These are phyloP conservation scores for Pythium aristosporum DNA, from an alignment of 352 stramenopile genomes.

Conservation along the genomic window DNA sequence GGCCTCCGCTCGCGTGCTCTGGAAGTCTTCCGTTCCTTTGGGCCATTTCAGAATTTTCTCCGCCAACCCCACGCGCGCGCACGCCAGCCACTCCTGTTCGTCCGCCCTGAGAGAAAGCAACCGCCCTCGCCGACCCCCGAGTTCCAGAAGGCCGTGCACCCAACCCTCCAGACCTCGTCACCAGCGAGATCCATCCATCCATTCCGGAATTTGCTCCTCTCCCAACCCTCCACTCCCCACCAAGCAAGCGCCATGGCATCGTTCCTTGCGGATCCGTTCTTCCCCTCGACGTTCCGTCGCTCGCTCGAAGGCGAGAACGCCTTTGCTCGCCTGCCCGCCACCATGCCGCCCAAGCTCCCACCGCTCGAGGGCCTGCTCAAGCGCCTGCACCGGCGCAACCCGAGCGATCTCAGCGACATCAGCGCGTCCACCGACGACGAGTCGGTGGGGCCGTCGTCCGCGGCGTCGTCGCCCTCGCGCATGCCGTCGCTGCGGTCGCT, in stretches of 20 bases:
- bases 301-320: not conserved
- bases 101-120: not conserved
- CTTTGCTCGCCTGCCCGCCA: not conserved
- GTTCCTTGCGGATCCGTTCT: conserved; percentile 16
- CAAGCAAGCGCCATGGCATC: conserved; percentile 7
- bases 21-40: not conserved
- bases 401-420: not conserved
- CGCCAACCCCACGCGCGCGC: conserved; percentile 11
- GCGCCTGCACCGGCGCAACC: conserved; percentile 45
- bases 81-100: conserved; percentile 3
- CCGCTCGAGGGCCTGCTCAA: conserved; percentile 67
- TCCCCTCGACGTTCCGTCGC: conserved; percentile 11
- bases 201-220: not conserved
- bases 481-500: conserved; percentile 58
- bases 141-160: not conserved
- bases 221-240: not conserved
- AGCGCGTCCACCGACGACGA: conserved; percentile 26
- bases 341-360: conserved; percentile 43
- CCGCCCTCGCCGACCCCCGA: not conserved
- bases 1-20: not conserved
- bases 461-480: conserved; percentile 9
- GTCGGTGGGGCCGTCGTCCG: conserved; percentile 15
- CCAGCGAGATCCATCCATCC: not conserved
- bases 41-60: conserved; percentile 31
- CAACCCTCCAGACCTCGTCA: not conserved